These are phyloP conservation scores for Xylaria palmicola DNA, from an alignment of 495 filamentous ascomycete genomes.

Conservation along the genomic window DNA sequence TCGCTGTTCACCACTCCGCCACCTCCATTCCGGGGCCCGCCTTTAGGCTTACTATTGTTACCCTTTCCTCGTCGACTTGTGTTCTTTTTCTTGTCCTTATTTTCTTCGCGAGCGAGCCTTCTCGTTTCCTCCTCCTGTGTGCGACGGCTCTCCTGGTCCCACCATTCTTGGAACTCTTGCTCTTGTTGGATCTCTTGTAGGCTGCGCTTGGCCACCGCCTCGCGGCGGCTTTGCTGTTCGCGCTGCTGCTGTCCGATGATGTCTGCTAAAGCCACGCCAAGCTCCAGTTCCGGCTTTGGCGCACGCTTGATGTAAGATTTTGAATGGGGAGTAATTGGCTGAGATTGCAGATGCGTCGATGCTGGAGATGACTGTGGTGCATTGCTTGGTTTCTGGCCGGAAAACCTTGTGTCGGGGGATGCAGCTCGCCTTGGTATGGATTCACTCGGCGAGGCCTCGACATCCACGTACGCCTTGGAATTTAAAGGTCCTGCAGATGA, in stretches of 20 bases:
- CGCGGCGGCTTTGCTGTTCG: conserved; percentile 78
- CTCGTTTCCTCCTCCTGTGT: conserved; percentile 63
- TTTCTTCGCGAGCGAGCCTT: conserved; percentile 28
- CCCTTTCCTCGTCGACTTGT: conserved; percentile 12
- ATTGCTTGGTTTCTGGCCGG: conserved; percentile 41
- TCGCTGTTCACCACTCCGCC: background rate
- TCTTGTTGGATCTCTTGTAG: conserved; percentile 93
- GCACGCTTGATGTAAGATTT: conserved; percentile 48
- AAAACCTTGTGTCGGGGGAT: conserved; percentile 56
- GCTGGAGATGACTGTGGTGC: conserved; percentile 15
- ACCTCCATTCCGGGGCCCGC: background rate
- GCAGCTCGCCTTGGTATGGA: conserved; percentile 44
- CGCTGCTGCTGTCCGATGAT: conserved; percentile 84
- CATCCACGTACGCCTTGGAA: conserved; percentile 41
- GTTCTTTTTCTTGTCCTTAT: conserved; percentile 29
- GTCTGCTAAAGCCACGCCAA: conserved; percentile 75
- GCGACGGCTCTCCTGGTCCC: conserved; percentile 84
- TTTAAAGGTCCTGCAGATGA: conserved; percentile 48
- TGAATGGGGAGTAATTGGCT: conserved; percentile 47
- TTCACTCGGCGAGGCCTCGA: conserved; percentile 27
- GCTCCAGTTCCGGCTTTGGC: conserved; percentile 51
- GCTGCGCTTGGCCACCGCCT: conserved; percentile 81
- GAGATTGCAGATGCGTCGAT: conserved; percentile 13
- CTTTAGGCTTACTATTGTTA: conserved; percentile 8
- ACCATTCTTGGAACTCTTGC: conserved; percentile 97